Evolutionary conservation across 768 basidiomycete species (phyloP).

Genomic region (Termitomyces sp.): DNA sequence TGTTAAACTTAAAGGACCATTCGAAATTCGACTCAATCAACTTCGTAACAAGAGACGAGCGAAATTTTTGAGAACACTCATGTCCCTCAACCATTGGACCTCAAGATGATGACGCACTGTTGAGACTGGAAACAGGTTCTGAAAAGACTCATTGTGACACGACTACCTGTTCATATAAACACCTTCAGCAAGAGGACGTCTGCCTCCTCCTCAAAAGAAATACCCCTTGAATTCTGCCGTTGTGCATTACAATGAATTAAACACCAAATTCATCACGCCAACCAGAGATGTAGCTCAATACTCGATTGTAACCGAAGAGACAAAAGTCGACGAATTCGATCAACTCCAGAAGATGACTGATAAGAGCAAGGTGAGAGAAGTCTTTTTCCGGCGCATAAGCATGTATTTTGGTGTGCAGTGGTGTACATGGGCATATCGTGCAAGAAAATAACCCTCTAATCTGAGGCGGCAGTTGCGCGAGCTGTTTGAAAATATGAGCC

Average conservation of each 20-base stretch:
- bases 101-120: no score
- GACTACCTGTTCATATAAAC: background rate
- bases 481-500: slow-evolving; percentile 23
- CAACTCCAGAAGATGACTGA: background rate
- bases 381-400: slow-evolving; percentile 5
- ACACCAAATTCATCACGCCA: background rate
- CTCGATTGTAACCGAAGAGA: background rate
- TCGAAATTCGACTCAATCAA: no score
- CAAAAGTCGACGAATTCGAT: background rate
- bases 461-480: slow-evolving; percentile 42
- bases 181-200: no score
- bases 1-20: no score
- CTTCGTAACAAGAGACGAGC: no score
- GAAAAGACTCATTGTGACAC: no score
- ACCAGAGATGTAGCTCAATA: background rate
- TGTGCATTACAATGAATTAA: background rate
- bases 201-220: background rate
- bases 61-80: no score
- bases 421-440: slow-evolving; percentile 25
- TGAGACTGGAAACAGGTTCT: no score
- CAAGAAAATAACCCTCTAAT: slow-evolving; percentile 28
- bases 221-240: no score
- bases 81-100: no score
- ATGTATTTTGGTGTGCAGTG: slow-evolving; percentile 29
- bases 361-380: background rate